Evolutionary conservation across 768 basidiomycete species (phyloP), one percentile per base, ranked within the genome.

Genomic region (Boletus rubroflammeus): DNA sequence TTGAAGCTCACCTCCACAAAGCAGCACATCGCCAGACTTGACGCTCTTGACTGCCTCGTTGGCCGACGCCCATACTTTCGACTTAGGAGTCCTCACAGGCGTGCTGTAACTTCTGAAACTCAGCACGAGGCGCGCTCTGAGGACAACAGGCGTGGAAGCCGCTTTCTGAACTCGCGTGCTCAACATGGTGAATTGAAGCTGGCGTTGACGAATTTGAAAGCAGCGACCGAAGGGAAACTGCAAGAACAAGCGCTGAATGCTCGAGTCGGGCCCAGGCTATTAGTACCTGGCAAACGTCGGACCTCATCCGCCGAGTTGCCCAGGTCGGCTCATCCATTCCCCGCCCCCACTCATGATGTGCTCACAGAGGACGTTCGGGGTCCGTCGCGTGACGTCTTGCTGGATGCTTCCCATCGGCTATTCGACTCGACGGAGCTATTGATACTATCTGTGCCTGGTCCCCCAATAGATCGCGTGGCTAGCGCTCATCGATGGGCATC

Each of bases 11-110:
- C 93, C 93, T 75, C 86, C 92, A 60, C 87, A 88, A 23, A 97
- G 77, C 39, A 97, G 64, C 38, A 82, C 75, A 55, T 88, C 84
- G 6, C 92, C 91, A 3, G 87, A 86, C 73, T 88, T 86, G 67
- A 97, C 78, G 62, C 86, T 89, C 66, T 81, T 79, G 57, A 97
- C 80, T 2, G 93, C 94, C 55, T 91, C 88, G 45, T 94, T 92
- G 0, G 79, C 85, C 14, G 86, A 88, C 26, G 75, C 71, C 84
- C 86, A 95, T n/a, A 96, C 78, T 70, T 96, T 92, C 47, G 68
- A 74, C 63, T 68, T 74, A 6, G 73, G 71, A n/a, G 56, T 10
- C 5, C 56, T 60, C 7, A 62, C 53, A 1, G 61, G 58, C 4
- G 61, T 62, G 41, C 70, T 70, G 55, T 72, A 73, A 15, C 49